These are phyloP conservation scores for Nissolia schottii DNA, from an alignment of 306 rosid species.

Conservation along the genomic window DNA sequence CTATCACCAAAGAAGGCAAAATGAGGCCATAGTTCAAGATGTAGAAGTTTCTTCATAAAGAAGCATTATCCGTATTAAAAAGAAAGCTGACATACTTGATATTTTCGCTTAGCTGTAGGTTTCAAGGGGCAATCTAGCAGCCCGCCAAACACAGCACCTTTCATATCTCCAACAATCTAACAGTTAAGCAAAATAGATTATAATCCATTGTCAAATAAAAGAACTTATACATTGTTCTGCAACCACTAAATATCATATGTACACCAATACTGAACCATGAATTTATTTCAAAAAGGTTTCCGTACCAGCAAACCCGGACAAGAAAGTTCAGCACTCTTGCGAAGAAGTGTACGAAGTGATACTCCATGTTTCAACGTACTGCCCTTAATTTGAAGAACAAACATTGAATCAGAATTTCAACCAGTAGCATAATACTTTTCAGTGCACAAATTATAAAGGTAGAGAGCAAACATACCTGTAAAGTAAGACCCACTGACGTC, in stretches of 20 bases:
- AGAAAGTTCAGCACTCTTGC: constrained; percentile 74
- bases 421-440: constrained; percentile 5
- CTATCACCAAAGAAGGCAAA: constrained; percentile 37
- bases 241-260: constrained; percentile 13
- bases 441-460: constrained; percentile 10
- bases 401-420: constrained; percentile 43
- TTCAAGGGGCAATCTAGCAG: constrained; percentile 80
- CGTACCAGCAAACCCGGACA: constrained; percentile 93
- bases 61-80: neutral
- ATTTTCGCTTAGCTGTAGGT: constrained; percentile 83
- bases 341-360: constrained; percentile 96
- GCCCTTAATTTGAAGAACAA: constrained; percentile 88
- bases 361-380: constrained; percentile 92
- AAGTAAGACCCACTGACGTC: constrained; percentile 82
- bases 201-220: constrained; percentile 16
- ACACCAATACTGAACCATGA: neutral
- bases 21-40: constrained; percentile 23
- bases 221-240: neutral
- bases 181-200: constrained; percentile 15
- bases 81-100: constrained; percentile 57
- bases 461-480: constrained; percentile 67
- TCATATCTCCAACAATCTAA: constrained; percentile 85
- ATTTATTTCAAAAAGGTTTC: constrained; percentile 2
- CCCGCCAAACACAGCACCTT: constrained; percentile 95
- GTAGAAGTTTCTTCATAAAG: constrained; percentile 1